phyloP scores from a whole-genome alignment of 352 stramenopile species.

The Pythium rhizo-oryzae region DNA sequence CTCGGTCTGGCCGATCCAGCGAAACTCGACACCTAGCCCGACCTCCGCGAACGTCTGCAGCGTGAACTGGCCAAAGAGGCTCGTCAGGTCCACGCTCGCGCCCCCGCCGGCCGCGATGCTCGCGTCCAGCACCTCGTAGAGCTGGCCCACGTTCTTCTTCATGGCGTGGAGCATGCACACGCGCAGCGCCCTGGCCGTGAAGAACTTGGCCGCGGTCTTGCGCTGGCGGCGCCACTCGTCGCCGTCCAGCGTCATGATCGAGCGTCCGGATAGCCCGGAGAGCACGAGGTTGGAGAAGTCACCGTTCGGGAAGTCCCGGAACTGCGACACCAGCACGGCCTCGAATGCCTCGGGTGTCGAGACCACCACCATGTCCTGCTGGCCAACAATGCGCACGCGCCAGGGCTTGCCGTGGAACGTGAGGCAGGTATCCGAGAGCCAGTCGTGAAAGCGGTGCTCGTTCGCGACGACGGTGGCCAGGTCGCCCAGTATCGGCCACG shows the following conservation, averaged over 20 bases:
- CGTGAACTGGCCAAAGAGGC: slow-evolving; percentile 44
- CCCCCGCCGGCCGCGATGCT: neutral
- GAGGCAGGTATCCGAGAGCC: slow-evolving; percentile 10
- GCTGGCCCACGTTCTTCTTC: slow-evolving; percentile 19
- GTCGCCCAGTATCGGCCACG: slow-evolving; percentile 2
- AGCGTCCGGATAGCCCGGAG: slow-evolving; percentile 24
- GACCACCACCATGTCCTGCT: slow-evolving; percentile 26
- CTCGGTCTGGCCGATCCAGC: slow-evolving; percentile 37
- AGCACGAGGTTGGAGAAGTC: slow-evolving; percentile 22
- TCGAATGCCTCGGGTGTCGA: slow-evolving; percentile 32
- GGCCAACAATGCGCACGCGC: slow-evolving; percentile 23
- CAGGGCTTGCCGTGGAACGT: slow-evolving; percentile 22
- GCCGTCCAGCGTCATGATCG: slow-evolving; percentile 32
- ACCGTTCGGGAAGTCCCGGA: slow-evolving; percentile 32
- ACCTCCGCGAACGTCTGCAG: no score
- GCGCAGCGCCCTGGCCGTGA: slow-evolving; percentile 34
- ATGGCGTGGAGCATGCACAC: slow-evolving; percentile 25
- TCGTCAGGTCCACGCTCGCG: slow-evolving; percentile 23
- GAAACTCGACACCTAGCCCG: slow-evolving; percentile 49
- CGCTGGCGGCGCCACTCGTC: slow-evolving; percentile 37
- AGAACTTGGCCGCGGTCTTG: slow-evolving; percentile 33
- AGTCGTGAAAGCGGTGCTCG: slow-evolving; percentile 18
- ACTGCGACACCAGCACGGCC: slow-evolving; percentile 36
- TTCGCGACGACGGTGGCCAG: slow-evolving; percentile 2
- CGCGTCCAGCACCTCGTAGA: slow-evolving; percentile 18